Base-by-base conservation (phyloP, 2,329 filamentous ascomycete species). In the Thermoascus crustaceus region DNA sequence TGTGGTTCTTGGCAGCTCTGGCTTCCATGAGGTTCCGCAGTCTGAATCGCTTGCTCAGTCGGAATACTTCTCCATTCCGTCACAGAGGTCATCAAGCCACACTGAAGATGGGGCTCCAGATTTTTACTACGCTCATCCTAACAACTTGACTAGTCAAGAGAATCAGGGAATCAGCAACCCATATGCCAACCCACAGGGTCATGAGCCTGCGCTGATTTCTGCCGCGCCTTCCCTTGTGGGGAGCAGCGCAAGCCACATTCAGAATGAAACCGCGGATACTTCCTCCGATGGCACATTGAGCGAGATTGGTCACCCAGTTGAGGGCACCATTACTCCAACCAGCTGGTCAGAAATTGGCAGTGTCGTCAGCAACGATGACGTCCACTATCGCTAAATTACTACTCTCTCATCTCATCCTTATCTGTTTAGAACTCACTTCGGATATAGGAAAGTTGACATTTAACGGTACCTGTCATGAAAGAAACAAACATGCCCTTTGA, bases 331-430 rank as follows among this genome's bases (percentile, higher is more conserved):
- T 38, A 67, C 63, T 14, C 61, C 63, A 10, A 52, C 53, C 30
- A 64, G 61, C 43, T 67, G 63, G 63, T 66, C 63, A 22, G 63
- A 67, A 35, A 50, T 67, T 27, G 63, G 62, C 9, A 67, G 63
- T 40, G 62, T 64, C 32, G 45, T 64, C 17, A 66, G 63, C 46
- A 54, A 54, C 22, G 59, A 64, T 35, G 60, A 66, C 42, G 52
- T 37, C 8, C 37, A 38, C 21, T 39, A 52, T 30, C 40, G 42
- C 13, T 46, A 34, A 41, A 30, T 24, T 9, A 29, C n/a, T 29
- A n/a, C n/a, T n/a, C n/a, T n/a, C n/a, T n/a, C n/a, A n/a, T n/a
- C n/a, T n/a, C n/a, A n/a, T n/a, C n/a, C n/a, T n/a, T n/a, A n/a
- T n/a, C n/a, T n/a, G n/a, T n/a, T n/a, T n/a, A n/a, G n/a, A n/a